Base-by-base conservation (phyloP, 1,284 basidiomycete genomes). In the Agroathelia rolfsii region DNA sequence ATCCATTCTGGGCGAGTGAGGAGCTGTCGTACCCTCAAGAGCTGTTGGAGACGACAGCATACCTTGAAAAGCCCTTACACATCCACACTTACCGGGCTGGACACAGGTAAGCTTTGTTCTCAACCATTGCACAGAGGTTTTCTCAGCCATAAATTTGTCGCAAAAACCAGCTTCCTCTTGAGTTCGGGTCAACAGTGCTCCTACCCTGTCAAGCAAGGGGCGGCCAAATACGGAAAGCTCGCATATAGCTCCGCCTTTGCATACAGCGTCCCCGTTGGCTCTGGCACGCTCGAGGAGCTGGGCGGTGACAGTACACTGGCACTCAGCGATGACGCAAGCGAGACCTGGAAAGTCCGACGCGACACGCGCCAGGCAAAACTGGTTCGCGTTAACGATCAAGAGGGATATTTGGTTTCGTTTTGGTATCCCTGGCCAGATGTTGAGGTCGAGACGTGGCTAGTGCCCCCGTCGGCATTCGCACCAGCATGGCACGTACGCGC, bases 131-230 rank as follows among this genome's bases (percentile, higher is more conserved):
- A n/a, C n/a, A n/a, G n/a, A n/a, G n/a, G n/a, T n/a, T n/a, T n/a
- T n/a, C n/a, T n/a, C n/a, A n/a, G n/a, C n/a, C n/a, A n/a, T n/a
- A n/a, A n/a, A n/a, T n/a, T n/a, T n/a, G n/a, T n/a, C n/a, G n/a
- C n/a, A n/a, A n/a, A n/a, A n/a, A n/a, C n/a, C n/a, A n/a, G 74
- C 2, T 83, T 72, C 60, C 56, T 84, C 20, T 68, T 84, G 21
- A 81, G 77, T 4, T 82, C 77, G 3, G 81, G 82, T 5, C 81
- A 86, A 55, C 76, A 76, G 42, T 81, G 80, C 44, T 80, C 79
- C 33, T 85, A 85, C 52, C 70, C 76, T 7, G 75, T 86, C 49
- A 79, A 81, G 47, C 78, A 82, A 49, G 75, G 76, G 41, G 72
- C 76, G 3, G 78, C 79, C 17, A 86, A 85, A 51, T 85, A 85